Percentiles rank a stretch among this genome's conserved stretches.
These are phyloP conservation scores for Phoma sp. DNA, from an alignment of 2,329 filamentous ascomycete genomes.

Conservation along the genomic window DNA sequence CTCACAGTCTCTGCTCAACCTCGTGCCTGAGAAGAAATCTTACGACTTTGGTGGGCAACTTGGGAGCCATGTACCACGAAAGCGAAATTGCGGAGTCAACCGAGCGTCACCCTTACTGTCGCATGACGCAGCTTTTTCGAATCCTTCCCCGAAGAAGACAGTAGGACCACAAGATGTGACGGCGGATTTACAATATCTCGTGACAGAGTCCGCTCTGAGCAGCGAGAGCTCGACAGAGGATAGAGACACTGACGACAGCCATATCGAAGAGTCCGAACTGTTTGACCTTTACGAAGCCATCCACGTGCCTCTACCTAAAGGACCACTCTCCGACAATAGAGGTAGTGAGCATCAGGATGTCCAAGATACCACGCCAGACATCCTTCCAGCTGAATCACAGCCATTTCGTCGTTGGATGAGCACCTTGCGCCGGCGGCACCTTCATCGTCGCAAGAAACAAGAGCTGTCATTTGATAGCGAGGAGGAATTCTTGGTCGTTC, in stretches of 20 bases:
- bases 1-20: constrained; percentile 44
- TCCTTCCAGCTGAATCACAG: constrained; percentile 18
- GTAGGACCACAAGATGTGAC: constrained; percentile 7
- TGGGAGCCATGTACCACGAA: constrained; percentile 27
- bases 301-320: constrained; percentile 37
- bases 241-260: constrained; percentile 22
- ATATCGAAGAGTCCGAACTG: constrained; percentile 29
- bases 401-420: constrained; percentile 79
- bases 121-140: constrained; percentile 16
- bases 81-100: constrained; percentile 29
- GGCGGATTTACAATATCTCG: no score
- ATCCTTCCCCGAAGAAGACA: constrained; percentile 20
- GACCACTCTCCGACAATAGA: constrained; percentile 30
- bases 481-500: constrained; percentile 18
- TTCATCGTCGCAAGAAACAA: constrained; percentile 46
- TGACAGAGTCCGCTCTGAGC: constrained; percentile 15
- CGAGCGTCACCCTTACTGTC: constrained; percentile 27
- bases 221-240: constrained; percentile 20
- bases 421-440: constrained; percentile 67
- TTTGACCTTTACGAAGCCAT: constrained; percentile 44
- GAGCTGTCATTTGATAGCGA: constrained; percentile 48
- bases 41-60: constrained; percentile 6
- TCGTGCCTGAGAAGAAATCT: constrained; percentile 33
- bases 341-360: constrained; percentile 16
- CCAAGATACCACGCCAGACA: not conserved